These are phyloP conservation scores for Escovopsis sp. DNA, from an alignment of 2,329 filamentous ascomycete species.

Conservation along the genomic window DNA sequence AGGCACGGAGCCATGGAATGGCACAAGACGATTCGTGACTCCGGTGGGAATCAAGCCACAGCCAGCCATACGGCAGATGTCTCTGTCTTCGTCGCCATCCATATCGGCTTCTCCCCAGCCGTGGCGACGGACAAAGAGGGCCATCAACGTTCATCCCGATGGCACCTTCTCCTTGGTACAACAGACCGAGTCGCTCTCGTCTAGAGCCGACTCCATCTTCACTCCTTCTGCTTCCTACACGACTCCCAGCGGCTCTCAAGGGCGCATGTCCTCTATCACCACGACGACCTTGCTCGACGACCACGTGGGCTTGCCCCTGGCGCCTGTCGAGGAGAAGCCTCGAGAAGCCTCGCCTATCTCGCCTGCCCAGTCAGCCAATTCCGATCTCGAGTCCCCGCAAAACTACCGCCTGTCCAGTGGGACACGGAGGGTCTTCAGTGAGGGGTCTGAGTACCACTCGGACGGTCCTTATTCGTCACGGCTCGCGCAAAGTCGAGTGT, in stretches of 20 bases:
- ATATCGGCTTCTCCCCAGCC: conserved; percentile 13
- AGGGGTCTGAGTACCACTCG: background rate
- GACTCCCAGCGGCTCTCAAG: conserved; percentile 32
- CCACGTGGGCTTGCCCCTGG: conserved; percentile 32
- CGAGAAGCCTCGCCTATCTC: conserved; percentile 7
- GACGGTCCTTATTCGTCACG: background rate
- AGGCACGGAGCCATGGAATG: conserved; percentile 1
- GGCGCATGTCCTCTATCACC: conserved; percentile 29
- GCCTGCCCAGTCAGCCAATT: conserved; percentile 7
- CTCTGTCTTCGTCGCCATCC: conserved; percentile 5
- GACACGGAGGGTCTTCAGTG: conserved; percentile 32
- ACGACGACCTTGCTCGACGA: conserved; percentile 33
- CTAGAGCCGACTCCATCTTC: conserved; percentile 16
- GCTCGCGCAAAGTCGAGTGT: background rate
- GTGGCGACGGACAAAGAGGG: conserved; percentile 15
- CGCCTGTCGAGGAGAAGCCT: conserved; percentile 32
- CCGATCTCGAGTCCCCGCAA: conserved; percentile 26
- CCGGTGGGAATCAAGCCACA: conserved; percentile 1
- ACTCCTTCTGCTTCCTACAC: conserved; percentile 30
- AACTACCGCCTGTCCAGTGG: conserved; percentile 40
- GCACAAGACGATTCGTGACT: background rate
- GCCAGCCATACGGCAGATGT: conserved; percentile 1
- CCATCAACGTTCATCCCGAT: conserved; percentile 37
- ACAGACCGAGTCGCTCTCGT: conserved; percentile 16
- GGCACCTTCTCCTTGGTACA: conserved; percentile 41